Evolutionary conservation across 1,139 yeast species (phyloP), one percentile per base, ranked within the genome.

Genomic region (Yamadazyma diddensiae): DNA sequence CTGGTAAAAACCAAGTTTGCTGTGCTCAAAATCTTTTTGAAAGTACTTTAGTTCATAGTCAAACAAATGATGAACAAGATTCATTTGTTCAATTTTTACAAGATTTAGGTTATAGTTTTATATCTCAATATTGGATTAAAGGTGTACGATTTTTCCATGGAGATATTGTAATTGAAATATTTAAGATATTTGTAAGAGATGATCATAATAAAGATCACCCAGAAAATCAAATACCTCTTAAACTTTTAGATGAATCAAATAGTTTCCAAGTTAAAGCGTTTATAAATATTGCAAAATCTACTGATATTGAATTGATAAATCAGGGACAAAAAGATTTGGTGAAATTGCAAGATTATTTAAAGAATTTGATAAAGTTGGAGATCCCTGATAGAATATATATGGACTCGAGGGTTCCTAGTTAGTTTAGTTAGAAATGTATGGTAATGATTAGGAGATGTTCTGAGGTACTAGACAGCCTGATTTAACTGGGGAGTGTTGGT

Each of bases 371-470:
- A 12, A 76, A 78, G 31, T 64, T 88, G 32, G 76, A 67, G 24
- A 73, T 83, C 24, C 95, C 95, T 2, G 94, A 85, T 51, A 65
- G 96, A 44, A 79, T 76, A 54, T 68, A 70, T 26, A 85, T 87
- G 86, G 96, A 88, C 54, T 74, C 88, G 3, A 68, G 95, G 46
- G 41, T 37, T 10, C 34, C 33, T 18, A 18, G 6, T 6, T 18
- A 18, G 20, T 18, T 9, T 18, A 18, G 8, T 21, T 21, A 21
- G 22, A 21, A 10, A 9, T 18, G n/a, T n/a, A n/a, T n/a, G n/a
- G n/a, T n/a, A n/a, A n/a, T n/a, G n/a, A n/a, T 38, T n/a, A n/a
- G n/a, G n/a, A n/a, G n/a, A n/a, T n/a, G n/a, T n/a, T n/a, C n/a
- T n/a, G n/a, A n/a, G n/a, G n/a, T n/a, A n/a, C n/a, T n/a, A n/a